These are phyloP conservation scores for Lipomyces lipofer DNA, from an alignment of 805 yeast species.

Conservation along the genomic window DNA sequence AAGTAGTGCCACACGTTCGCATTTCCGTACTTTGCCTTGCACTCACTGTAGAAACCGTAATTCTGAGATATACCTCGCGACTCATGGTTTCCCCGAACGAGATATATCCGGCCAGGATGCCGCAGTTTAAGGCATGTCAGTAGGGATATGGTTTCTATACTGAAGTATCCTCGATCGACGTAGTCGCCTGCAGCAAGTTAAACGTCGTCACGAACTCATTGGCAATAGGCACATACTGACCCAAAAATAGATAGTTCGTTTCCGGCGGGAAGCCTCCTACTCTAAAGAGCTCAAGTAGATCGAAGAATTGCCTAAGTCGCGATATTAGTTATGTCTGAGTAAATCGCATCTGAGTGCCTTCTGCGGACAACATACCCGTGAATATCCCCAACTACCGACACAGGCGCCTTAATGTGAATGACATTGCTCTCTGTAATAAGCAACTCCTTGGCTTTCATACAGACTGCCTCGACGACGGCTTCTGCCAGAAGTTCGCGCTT, in stretches of 20 bases:
- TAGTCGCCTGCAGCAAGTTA: slow-evolving; percentile 60
- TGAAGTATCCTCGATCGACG: slow-evolving; percentile 92
- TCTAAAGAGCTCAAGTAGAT: slow-evolving; percentile 83
- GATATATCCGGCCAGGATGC: slow-evolving; percentile 78
- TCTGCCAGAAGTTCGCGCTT: slow-evolving; percentile 69
- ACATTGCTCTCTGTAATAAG: slow-evolving; percentile 82
- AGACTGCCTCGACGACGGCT: slow-evolving; percentile 65
- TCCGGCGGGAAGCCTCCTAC: slow-evolving; percentile 93
- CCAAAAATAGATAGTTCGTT: slow-evolving; percentile 88
- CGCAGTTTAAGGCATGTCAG: slow-evolving; percentile 80
- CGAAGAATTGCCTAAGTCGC: slow-evolving; percentile 76
- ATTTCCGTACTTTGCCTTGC: slow-evolving; percentile 81
- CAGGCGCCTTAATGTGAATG: slow-evolving; percentile 78
- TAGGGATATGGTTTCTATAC: slow-evolving; percentile 87
- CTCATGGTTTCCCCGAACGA: slow-evolving; percentile 95
- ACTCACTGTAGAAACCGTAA: slow-evolving; percentile 95
- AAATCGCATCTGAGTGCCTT: too few relatives aligned
- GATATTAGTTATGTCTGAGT: too few relatives aligned
- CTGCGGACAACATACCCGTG: slow-evolving; percentile 55
- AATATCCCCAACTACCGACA: slow-evolving; percentile 95
- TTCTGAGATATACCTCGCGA: slow-evolving; percentile 95
- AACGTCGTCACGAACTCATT: neutral
- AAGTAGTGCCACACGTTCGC: slow-evolving; percentile 82
- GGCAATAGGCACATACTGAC: slow-evolving; percentile 3
- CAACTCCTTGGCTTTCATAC: slow-evolving; percentile 80